Percentiles rank a stretch among this genome's conserved stretches.
phyloP scores from a whole-genome alignment of 305 asterid species.

The Fraxinus sp. region DNA sequence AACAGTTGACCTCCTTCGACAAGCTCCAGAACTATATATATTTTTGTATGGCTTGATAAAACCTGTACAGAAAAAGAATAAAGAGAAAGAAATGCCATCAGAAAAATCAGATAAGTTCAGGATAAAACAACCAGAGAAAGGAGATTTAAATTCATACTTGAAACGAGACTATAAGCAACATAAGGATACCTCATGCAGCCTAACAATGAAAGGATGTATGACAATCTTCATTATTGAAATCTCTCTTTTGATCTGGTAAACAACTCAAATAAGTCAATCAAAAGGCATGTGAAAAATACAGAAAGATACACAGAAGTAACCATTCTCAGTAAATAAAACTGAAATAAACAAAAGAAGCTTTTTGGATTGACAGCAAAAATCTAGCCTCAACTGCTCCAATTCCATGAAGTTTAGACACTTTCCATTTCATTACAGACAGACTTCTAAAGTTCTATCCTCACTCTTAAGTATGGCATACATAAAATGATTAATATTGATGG shows the following conservation, averaged over 20 bases:
- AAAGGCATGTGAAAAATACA: conserved; percentile 19
- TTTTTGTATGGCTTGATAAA: conserved; percentile 67
- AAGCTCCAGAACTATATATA: conserved; percentile 82
- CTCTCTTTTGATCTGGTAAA: conserved; percentile 77
- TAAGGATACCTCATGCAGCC: conserved; percentile 75
- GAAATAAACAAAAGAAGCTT: background rate
- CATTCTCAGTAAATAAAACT: background rate
- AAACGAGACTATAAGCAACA: conserved; percentile 13
- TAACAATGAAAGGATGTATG: conserved; percentile 78
- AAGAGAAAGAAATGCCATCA: conserved; percentile 14
- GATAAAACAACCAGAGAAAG: background rate
- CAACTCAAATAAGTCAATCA: conserved; percentile 26
- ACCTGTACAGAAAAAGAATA: conserved; percentile 47
- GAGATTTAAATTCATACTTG: background rate
- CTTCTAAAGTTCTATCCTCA: conserved; percentile 1
- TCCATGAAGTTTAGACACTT: conserved; percentile 12
- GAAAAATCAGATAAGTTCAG: conserved; percentile 16
- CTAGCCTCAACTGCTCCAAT: conserved; percentile 11
- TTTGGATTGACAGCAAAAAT: conserved; percentile 2
- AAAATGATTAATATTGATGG: background rate
- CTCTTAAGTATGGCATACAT: background rate
- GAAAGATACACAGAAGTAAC: background rate
- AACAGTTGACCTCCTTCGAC: conserved; percentile 92
- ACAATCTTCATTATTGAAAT: conserved; percentile 93
- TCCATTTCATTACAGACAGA: conserved; percentile 13